Percentiles rank a stretch among this genome's conserved stretches.
These are phyloP conservation scores for Cladosporium sp. DNA, from an alignment of 2,329 filamentous ascomycete species.

Conservation along the genomic window DNA sequence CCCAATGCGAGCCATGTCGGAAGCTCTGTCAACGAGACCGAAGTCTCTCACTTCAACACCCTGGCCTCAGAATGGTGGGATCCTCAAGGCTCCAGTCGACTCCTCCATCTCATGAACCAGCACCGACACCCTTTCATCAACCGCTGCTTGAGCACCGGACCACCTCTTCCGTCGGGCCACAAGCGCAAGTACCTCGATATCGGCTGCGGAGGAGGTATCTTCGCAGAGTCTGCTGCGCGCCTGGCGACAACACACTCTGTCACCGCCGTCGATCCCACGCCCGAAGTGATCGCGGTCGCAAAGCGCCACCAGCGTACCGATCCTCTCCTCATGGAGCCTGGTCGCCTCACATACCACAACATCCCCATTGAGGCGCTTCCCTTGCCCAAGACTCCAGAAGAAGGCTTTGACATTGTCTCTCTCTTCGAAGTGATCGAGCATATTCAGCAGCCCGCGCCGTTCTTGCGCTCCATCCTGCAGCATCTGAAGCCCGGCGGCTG, in stretches of 20 bases:
- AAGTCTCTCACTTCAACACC: constrained; percentile 91
- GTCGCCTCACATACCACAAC: constrained; percentile 68
- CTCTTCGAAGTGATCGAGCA: constrained; percentile 97
- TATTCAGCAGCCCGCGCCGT: constrained; percentile 71
- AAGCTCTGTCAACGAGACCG: constrained; percentile 78
- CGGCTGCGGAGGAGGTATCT: constrained; percentile 94
- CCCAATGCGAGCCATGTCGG: constrained; percentile 4
- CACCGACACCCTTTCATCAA: constrained; percentile 90
- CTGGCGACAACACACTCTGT: constrained; percentile 63
- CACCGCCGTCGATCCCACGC: constrained; percentile 75
- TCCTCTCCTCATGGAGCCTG: constrained; percentile 59
- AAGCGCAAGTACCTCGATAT: constrained; percentile 79
- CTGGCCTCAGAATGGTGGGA: constrained; percentile 98
- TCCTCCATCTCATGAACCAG: constrained; percentile 97
- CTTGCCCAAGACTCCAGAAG: constrained; percentile 27
- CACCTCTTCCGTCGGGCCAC: constrained; percentile 31
- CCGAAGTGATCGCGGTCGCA: constrained; percentile 73
- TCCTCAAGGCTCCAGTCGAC: constrained; percentile 83
- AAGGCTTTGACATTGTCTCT: constrained; percentile 74
- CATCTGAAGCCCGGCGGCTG: constrained; percentile 90
- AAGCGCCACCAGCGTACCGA: constrained; percentile 73
- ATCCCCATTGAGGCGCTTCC: constrained; percentile 71
- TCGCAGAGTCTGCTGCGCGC: constrained; percentile 81
- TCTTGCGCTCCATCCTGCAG: constrained; percentile 68
- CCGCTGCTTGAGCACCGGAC: constrained; percentile 59